Base-by-base conservation (phyloP, 495 filamentous ascomycete species). In the Aspergillus haitiensis region DNA sequence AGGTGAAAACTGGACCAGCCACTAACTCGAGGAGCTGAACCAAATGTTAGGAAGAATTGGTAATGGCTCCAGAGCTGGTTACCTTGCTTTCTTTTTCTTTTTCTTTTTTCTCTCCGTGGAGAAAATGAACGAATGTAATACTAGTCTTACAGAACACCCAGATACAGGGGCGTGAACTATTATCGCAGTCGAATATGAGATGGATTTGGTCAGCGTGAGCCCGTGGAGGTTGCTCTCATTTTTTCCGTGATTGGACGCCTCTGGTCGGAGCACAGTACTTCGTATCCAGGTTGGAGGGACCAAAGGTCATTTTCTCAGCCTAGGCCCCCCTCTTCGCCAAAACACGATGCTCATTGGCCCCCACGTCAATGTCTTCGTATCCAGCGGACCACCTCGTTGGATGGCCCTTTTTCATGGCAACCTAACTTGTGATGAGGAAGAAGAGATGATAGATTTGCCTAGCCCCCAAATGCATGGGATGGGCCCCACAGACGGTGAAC, bases 241-340 rank as follows among this genome's bases (percentile, higher is more conserved):
- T 34, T 10, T n/a, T 33, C 18, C 48, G 9, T 51, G 21, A 34
- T 51, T 51, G 48, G 48, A 51, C 31, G 15, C 12, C 48, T 16
- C 36, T 15, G 6, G 11, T 37, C 50, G 6, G 15, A 55, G 52
- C 34, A 44, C 7, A 44, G 13, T 13, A 12, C 37, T 44, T 45
- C 40, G 31, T 47, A 35, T 45, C 40, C 54, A 35, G 21, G 53
- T 45, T 52, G 32, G 50, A 37, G 50, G 13, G 39, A 27, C 21
- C 21, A 27, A 27, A 27, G 21, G 21, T 27, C 13, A 46, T 46
- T 46, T 16, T 16, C 42, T 16, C 11, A 46, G 7, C n/a, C 42
- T 27, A 27, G 21, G 21, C 21, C 42, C 42, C 42, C 42, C n/a
- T 16, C 18, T 46, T 46, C 42, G 42, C 42, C 42, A 46, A 46